These are phyloP conservation scores for Neoarthrinium moseri DNA, from an alignment of 2,329 filamentous ascomycete species.

Conservation along the genomic window DNA sequence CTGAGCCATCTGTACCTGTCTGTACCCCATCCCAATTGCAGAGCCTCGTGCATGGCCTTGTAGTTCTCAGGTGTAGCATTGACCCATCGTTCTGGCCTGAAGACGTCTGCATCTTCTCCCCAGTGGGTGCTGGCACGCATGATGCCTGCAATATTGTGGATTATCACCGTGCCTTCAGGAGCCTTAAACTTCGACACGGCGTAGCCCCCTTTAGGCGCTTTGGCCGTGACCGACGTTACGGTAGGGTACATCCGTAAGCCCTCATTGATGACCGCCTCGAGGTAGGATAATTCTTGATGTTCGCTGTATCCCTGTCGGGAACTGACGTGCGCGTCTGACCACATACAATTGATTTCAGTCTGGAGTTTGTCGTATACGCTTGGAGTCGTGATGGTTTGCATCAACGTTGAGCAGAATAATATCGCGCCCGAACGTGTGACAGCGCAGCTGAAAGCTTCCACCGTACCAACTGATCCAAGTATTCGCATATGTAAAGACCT, in stretches of 20 bases:
- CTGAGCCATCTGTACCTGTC: slow-evolving; percentile 38
- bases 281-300: slow-evolving; percentile 26
- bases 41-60: slow-evolving; percentile 24
- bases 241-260: slow-evolving; percentile 36
- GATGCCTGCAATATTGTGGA: slow-evolving; percentile 35
- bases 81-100: slow-evolving; percentile 43
- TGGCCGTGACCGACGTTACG: slow-evolving; percentile 27
- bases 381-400: slow-evolving; percentile 11
- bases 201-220: slow-evolving; percentile 29
- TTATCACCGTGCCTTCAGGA: slow-evolving; percentile 37
- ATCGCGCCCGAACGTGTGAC: no score
- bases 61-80: slow-evolving; percentile 27
- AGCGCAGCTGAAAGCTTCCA: no score
- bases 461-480: no score
- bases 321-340: no score
- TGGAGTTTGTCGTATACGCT: slow-evolving; percentile 11
- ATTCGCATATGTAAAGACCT: no score
- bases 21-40: slow-evolving; percentile 26
- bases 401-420: no score
- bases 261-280: slow-evolving; percentile 38
- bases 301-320: no score
- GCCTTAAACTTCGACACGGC: slow-evolving; percentile 25
- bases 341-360: slow-evolving; percentile 12
- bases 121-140: slow-evolving; percentile 34
- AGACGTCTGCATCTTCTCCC: slow-evolving; percentile 29